These are phyloP conservation scores for Lactarius hengduanensis DNA, from an alignment of 768 basidiomycete genomes.

Conservation along the genomic window DNA sequence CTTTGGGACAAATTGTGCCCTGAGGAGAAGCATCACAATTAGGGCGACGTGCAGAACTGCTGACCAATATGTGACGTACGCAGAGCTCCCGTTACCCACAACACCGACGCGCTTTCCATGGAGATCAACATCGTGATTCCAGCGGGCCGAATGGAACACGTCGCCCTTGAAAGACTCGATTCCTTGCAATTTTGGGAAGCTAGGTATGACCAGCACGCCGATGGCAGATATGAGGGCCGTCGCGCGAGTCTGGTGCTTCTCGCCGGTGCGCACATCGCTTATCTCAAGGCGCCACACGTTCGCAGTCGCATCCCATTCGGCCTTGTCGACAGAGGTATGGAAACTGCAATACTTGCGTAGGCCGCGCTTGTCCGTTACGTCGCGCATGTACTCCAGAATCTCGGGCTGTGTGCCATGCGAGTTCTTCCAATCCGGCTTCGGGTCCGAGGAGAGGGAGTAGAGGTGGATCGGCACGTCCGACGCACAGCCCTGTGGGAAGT, in stretches of 20 bases:
- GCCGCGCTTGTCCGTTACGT: constrained; percentile 28
- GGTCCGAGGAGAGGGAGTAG: constrained; percentile 33
- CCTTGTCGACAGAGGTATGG: constrained; percentile 33
- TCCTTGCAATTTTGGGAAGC: constrained; percentile 33
- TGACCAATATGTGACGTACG: constrained; percentile 33
- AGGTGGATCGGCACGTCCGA: constrained; percentile 32
- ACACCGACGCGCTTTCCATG: constrained; percentile 55
- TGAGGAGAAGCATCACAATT: not conserved
- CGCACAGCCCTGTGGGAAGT: constrained; percentile 29
- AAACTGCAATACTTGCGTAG: constrained; percentile 31
- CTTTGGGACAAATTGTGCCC: constrained; percentile 51
- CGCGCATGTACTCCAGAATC: constrained; percentile 33
- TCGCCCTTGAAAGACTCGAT: constrained; percentile 44
- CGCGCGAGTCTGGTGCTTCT: constrained; percentile 23
- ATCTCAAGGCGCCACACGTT: constrained; percentile 33
- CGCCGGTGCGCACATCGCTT: constrained; percentile 22
- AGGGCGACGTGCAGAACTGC: not conserved
- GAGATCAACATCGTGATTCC: constrained; percentile 54
- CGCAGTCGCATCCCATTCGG: constrained; percentile 32
- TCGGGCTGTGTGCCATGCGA: constrained; percentile 33
- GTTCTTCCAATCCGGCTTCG: constrained; percentile 33
- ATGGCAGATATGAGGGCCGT: constrained; percentile 36
- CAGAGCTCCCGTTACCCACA: constrained; percentile 62
- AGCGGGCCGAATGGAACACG: constrained; percentile 53
- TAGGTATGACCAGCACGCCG: constrained; percentile 32